Percentiles rank a stretch among this genome's conserved stretches.
These are phyloP conservation scores for Tolypocladium tundrense DNA, from an alignment of 2,329 filamentous ascomycete species.

Conservation along the genomic window DNA sequence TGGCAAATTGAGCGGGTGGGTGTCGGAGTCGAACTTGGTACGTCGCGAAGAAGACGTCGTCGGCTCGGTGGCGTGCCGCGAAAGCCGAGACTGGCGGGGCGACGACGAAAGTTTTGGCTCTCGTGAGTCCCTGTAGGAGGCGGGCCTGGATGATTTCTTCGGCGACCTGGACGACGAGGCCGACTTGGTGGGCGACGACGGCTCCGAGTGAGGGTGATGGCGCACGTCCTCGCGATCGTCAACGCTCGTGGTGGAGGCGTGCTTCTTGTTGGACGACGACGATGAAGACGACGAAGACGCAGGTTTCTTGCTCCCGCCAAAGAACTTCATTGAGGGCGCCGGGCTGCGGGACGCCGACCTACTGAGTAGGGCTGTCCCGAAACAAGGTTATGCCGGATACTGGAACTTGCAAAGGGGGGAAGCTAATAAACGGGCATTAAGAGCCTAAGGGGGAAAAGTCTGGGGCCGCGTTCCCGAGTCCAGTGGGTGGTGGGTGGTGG, in stretches of 20 bases:
- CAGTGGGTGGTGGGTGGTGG: background rate
- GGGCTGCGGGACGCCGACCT: slow-evolving; percentile 9
- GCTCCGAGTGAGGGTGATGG: slow-evolving; percentile 25
- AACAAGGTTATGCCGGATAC: slow-evolving; percentile 30
- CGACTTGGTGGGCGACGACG: slow-evolving; percentile 26
- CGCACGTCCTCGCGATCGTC: slow-evolving; percentile 26
- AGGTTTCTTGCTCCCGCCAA: slow-evolving; percentile 32
- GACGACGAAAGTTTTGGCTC: slow-evolving; percentile 12
- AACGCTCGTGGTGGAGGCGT: slow-evolving; percentile 20
- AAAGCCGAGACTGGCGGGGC: slow-evolving; percentile 34
- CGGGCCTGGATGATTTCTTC: slow-evolving; percentile 19
- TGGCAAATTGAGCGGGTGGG: slow-evolving; percentile 81
- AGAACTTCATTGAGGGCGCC: slow-evolving; percentile 40
- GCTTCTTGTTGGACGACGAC: slow-evolving; percentile 26
- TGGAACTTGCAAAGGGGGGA: slow-evolving; percentile 10
- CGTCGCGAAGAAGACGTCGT: slow-evolving; percentile 35
- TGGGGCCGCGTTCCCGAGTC: background rate
- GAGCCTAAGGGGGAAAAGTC: slow-evolving; percentile 7
- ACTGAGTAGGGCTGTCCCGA: slow-evolving; percentile 20
- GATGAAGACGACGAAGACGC: slow-evolving; percentile 10
- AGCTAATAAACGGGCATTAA: slow-evolving; percentile 21
- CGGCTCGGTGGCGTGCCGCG: slow-evolving; percentile 38
- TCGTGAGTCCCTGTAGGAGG: slow-evolving; percentile 17
- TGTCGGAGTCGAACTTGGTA: slow-evolving; percentile 54
- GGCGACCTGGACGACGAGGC: slow-evolving; percentile 19